A percentile compares a stretch with the other conserved stretches of the same genome.
Conservation (phyloP, 2,329 filamentous ascomycete genomes). For the Pestalotiopsis fici region DNA sequence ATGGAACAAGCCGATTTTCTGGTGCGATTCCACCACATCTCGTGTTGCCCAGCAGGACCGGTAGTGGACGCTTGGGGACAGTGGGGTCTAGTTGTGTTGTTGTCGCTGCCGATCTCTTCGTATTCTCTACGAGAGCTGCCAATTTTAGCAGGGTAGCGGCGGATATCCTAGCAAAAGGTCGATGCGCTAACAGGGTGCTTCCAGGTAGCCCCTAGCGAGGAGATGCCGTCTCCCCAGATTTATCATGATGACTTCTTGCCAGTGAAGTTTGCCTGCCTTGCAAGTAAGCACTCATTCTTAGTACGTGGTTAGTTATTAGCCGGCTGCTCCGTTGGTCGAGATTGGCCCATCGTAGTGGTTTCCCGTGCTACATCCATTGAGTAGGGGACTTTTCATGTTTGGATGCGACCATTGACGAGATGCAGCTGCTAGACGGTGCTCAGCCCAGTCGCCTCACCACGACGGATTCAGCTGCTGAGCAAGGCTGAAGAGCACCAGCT, state of each 20-base stretch:
- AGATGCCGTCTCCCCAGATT: too few relatives aligned
- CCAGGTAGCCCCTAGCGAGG: too few relatives aligned
- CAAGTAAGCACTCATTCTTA: background rate
- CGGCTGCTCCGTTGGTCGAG: too few relatives aligned
- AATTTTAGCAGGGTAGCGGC: conserved; percentile 9
- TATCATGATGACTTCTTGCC: too few relatives aligned
- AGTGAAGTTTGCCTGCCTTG: background rate
- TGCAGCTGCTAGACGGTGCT: background rate
- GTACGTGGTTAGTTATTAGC: background rate
- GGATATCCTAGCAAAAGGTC: background rate
- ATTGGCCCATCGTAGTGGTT: too few relatives aligned
- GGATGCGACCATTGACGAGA: background rate
- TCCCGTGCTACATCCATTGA: background rate
- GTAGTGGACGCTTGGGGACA: background rate
- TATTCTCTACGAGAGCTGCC: conserved; percentile 9
- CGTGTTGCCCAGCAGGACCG: conserved; percentile 10
- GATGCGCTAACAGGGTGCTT: background rate
- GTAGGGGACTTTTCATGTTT: background rate
- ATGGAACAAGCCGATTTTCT: conserved; percentile 1
- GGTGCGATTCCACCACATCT: conserved; percentile 13
- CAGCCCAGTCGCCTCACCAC: background rate
- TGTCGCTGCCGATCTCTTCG: conserved; percentile 14
- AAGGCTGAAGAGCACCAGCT: background rate
- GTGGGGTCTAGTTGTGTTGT: background rate
- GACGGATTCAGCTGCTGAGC: background rate